Evolutionary conservation across 768 basidiomycete species (phyloP), one percentile per base, ranked within the genome.

Genomic region (Cystobasidiopsis lactophilus): DNA sequence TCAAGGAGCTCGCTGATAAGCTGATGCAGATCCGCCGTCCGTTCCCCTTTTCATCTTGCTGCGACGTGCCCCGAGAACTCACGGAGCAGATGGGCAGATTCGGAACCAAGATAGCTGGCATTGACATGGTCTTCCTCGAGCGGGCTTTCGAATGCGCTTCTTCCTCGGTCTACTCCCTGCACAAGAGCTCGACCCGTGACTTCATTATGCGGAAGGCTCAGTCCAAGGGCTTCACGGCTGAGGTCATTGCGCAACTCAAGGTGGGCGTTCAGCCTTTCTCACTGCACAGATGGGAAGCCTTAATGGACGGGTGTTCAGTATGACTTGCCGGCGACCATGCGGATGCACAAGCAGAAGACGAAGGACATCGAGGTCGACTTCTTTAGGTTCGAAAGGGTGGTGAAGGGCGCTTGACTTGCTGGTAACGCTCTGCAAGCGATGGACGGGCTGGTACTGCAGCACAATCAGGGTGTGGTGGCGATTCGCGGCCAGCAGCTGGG

Each of bases 61-160:
- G n/a, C n/a, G n/a, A n/a, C n/a, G n/a, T n/a, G n/a, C n/a, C n/a
- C n/a, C n/a, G n/a, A n/a, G n/a, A n/a, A n/a, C n/a, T n/a, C n/a
- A n/a, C n/a, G n/a, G n/a, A n/a, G n/a, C n/a, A n/a, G n/a, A n/a
- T n/a, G n/a, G n/a, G n/a, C n/a, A n/a, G n/a, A n/a, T 40, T 35
- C 19, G 33, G 62, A 0, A 57, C 61, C 2, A 62, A 61, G 57
- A 57, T 31, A 24, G 56, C 57, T n/a, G 59, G 59, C 1, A 62
- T 63, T 33, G 62, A 63, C 49, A 62, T 60, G 52, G 57, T 59
- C 19, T 63, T 63, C 50, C 55, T 63, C 23, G 60, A 62, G 38
- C 16, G 54, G 14, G 62, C 61, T 7, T 61, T 59, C 33, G 11
- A 55, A 39, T 59, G 60, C 11, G 62, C 62, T 4, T 50, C 57